Evolutionary conservation across 2,329 filamentous ascomycete species (phyloP), one percentile per base, ranked within the genome.

Genomic region (Neofusicoccum sp.): DNA sequence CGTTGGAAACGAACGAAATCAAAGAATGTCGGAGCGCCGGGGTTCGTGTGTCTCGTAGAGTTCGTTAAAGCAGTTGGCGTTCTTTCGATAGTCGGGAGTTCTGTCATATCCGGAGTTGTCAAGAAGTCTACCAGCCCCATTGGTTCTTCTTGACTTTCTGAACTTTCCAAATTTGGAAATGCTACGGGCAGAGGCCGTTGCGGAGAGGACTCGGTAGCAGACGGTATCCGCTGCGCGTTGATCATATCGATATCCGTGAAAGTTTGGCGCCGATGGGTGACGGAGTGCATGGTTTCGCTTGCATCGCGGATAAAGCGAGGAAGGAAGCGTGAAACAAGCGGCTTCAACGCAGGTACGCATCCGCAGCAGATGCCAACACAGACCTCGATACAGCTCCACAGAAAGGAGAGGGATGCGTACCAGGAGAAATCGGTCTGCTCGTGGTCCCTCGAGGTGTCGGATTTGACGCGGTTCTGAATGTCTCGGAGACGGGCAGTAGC

Each of bases 371-470:
- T 93, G 16, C 92, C 93, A 1, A 96, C 82, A 67, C 96, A 95
- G 71, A 97, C 92, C 75, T 97, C 93, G 61, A 97, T 87, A 11
- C 89, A 90, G 14, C 91, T 94, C 94, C 93, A 98, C 91, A 97
- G 94, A 72, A 96, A 89, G 0, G 92, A 91, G 4, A 93, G 79
- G 0, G 91, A 92, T 0, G 91, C 91, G 71, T 94, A 93, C 88
- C 83, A 87, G 41, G 82, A 82, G 65, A 85, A 84, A 66, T 87
- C 84, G 7, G 78, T 79, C 8, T 74, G 71, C 12, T 78, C 74
- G 48, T 72, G 74, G 49, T 78, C 80, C 43, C 80, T 71, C 34
- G 72, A 69, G 36, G 70, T 73, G n/a, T 65, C 71, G 62, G 43
- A 64, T 12, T 68, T 72, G 16, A 62, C 67, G 16, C 74, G 67